A percentile compares a stretch with the other conserved stretches of the same genome.
These are phyloP conservation scores for Pichia sp. DNA, from an alignment of 1,139 yeast genomes.

Conservation along the genomic window DNA sequence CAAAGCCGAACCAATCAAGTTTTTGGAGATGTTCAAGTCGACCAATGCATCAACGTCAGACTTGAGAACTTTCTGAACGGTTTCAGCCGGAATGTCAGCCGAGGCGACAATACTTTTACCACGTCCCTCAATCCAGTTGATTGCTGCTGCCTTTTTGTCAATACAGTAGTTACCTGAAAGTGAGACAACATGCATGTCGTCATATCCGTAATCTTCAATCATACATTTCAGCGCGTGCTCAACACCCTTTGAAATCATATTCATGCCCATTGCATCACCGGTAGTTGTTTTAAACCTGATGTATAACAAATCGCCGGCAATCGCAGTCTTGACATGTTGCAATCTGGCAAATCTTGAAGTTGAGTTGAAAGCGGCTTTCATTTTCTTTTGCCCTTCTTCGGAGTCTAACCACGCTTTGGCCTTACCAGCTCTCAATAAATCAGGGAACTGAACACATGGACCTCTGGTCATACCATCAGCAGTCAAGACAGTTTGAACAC, in stretches of 20 bases:
- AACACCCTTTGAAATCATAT: constrained; percentile 98
- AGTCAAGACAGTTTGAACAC: constrained; percentile 85
- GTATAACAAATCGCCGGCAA: constrained; percentile 89
- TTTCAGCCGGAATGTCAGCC: constrained; percentile 79
- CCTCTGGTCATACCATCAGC: constrained; percentile 99
- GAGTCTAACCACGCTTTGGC: constrained; percentile 95
- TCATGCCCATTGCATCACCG: constrained; percentile 99
- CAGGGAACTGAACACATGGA: constrained; percentile 89
- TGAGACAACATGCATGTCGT: constrained; percentile 88
- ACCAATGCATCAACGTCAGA: constrained; percentile 91
- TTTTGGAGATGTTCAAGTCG: constrained; percentile 82
- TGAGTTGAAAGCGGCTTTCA: constrained; percentile 90
- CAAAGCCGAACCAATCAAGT: constrained; percentile 94
- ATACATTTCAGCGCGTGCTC: constrained; percentile 79
- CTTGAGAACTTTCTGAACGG: constrained; percentile 77
- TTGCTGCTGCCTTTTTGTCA: constrained; percentile 96
- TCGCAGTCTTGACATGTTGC: constrained; percentile 83
- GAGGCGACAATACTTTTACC: constrained; percentile 99
- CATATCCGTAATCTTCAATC: constrained; percentile 87
- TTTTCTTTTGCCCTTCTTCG: constrained; percentile 78
- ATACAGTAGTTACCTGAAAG: constrained; percentile 97
- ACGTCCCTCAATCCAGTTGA: constrained; percentile 99
- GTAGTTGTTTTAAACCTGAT: constrained; percentile 95
- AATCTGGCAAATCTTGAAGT: constrained; percentile 96
- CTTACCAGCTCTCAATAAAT: constrained; percentile 83